Evolutionary conservation across 2,329 filamentous ascomycete genomes (phyloP).

Genomic region (Colletotrichum graminicola): DNA sequence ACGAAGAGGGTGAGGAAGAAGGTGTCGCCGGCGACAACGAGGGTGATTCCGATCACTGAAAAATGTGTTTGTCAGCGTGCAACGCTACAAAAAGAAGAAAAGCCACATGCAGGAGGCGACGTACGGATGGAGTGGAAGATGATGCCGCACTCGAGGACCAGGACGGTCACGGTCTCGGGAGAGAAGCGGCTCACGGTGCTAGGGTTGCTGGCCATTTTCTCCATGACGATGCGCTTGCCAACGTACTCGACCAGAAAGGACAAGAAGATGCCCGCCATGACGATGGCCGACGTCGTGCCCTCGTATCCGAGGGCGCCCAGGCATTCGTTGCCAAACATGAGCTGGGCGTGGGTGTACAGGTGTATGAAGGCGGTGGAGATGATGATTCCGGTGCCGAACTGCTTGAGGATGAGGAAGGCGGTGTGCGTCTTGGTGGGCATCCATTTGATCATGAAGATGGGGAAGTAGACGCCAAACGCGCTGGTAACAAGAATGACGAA

Average conservation of each 20-base stretch:
- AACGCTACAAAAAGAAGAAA: neutral
- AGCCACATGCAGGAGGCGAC: conserved; percentile 45
- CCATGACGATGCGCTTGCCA: conserved; percentile 68
- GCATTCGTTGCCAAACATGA: conserved; percentile 81
- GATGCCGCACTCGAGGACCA: conserved; percentile 79
- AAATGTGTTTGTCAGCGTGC: conserved; percentile 32
- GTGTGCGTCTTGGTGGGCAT: conserved; percentile 63
- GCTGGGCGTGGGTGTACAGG: conserved; percentile 77
- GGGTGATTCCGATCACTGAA: conserved; percentile 72
- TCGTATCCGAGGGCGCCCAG: conserved; percentile 76
- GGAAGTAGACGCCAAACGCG: conserved; percentile 63
- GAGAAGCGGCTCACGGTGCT: conserved; percentile 46
- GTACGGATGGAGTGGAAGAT: conserved; percentile 79
- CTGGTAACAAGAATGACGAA: conserved; percentile 80
- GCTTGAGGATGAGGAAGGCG: conserved; percentile 75
- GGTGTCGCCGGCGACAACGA: conserved; percentile 70
- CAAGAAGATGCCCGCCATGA: conserved; percentile 80
- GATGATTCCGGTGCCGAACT: conserved; percentile 80
- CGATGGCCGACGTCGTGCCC: conserved; percentile 75
- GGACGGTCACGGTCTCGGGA: conserved; percentile 69
- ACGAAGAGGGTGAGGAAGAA: conserved; percentile 70
- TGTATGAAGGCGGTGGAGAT: conserved; percentile 79
- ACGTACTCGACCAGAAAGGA: conserved; percentile 79
- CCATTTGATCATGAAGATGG: conserved; percentile 72
- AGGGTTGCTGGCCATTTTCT: conserved; percentile 46